Conservation (phyloP, 2,329 filamentous ascomycete genomes). For the Pyrenophora tritici-repentis region DNA sequence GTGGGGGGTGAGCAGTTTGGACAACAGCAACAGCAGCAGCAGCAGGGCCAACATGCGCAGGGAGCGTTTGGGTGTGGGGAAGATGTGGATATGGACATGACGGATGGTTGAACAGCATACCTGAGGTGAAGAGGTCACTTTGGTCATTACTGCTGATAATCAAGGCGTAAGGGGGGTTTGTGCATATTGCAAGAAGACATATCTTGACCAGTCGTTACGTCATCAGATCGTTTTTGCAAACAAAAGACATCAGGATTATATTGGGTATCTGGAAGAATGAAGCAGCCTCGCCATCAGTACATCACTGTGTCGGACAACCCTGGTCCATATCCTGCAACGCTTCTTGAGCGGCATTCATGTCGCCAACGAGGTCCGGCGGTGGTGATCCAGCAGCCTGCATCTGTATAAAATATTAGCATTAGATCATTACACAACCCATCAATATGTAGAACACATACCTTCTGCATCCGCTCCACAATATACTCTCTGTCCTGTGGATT, state of each 20-base stretch:
- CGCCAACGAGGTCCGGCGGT: slow-evolving; percentile 86
- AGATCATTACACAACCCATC: neutral
- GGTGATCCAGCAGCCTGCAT: slow-evolving; percentile 97
- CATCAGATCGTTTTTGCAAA: neutral
- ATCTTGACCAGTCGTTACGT: neutral
- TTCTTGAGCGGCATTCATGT: slow-evolving; percentile 83
- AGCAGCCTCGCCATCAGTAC: slow-evolving; percentile 4
- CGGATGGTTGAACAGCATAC: slow-evolving; percentile 20
- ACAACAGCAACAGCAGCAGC: slow-evolving; percentile 32
- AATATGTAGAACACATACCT: slow-evolving; percentile 59
- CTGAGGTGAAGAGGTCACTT: no score
- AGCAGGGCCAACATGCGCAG: slow-evolving; percentile 19
- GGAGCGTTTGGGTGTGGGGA: slow-evolving; percentile 23
- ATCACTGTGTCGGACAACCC: slow-evolving; percentile 66
- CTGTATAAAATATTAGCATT: slow-evolving; percentile 52
- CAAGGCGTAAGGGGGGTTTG: neutral
- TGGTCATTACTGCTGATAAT: no score
- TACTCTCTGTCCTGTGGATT: slow-evolving; percentile 83
- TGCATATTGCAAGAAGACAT: neutral
- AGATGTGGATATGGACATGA: slow-evolving; percentile 48
- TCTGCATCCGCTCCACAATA: slow-evolving; percentile 97
- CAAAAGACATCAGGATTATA: slow-evolving; percentile 12
- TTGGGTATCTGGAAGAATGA: slow-evolving; percentile 32
- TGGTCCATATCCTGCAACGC: slow-evolving; percentile 60
- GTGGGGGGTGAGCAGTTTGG: slow-evolving; percentile 53